Base-by-base conservation (phyloP, 2,329 filamentous ascomycete species). In the Trichoderma endophyticum region DNA sequence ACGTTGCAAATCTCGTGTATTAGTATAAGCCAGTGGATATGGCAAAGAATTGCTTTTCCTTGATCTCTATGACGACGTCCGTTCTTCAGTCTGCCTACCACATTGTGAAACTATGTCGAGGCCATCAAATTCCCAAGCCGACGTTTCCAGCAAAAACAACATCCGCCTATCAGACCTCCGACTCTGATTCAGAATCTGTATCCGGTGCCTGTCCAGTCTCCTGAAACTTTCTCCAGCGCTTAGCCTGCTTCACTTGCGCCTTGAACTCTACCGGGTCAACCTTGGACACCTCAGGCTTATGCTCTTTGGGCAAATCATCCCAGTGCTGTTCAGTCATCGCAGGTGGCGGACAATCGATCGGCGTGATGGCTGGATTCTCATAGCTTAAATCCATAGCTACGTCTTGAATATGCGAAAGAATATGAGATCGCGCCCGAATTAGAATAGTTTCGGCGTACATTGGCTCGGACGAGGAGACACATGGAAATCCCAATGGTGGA, bases 401-500 rank as follows among this genome's bases (percentile, higher is more conserved):
- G 48, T 87, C 82, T 63, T 89, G 82, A 43, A 94, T 83, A 86
- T 90, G 94, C 51, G 82, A 79, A 2, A 93, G 79, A 30, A 93
- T 86, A 3, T 83, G 79, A 14, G 78, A 76, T 74, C 88, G 86
- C 0, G 87, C 86, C 12, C 78, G 79, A 14, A 91, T 83, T 67
- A 95, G 85, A 73, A 93, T 86, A 48, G 84, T 83, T 79, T 97
- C 93, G 8, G 82, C 82, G 76, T 89, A 84, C 39, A 84, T 78
- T 1, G 81, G 76, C 73, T 92, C 89, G 4, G 91, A 91, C 2
- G 90, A 87, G n/a, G 91, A 91, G 80, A 91, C 92, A 73, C 90
- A 86, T 5, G 92, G 91, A 74, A 89, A 92, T 6, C 91, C 91
- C 57, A 87, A 83, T 12, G 80, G 75, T 0, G 83, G 83, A 77